A percentile compares a stretch with the other conserved stretches of the same genome.
These are phyloP conservation scores for Geotrichum restrictum DNA, from an alignment of 1,139 yeast species.

Conservation along the genomic window DNA sequence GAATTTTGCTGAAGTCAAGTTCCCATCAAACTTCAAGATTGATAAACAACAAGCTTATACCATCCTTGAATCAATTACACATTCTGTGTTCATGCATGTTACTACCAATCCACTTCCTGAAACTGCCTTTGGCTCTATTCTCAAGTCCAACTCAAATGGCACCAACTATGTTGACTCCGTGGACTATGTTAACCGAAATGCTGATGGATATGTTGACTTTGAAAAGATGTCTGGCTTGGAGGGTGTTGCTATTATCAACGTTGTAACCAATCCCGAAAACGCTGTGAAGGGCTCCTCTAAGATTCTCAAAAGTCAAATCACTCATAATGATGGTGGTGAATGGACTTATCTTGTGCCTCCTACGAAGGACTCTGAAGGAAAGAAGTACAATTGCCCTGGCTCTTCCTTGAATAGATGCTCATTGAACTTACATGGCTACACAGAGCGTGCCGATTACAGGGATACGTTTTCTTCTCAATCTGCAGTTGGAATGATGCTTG, in stretches of 20 bases:
- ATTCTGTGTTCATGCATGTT: slow-evolving; percentile 77
- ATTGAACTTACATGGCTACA: slow-evolving; percentile 82
- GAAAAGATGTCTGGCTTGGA: slow-evolving; percentile 84
- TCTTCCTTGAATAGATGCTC: slow-evolving; percentile 57
- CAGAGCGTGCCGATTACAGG: slow-evolving; percentile 77
- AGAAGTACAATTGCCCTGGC: slow-evolving; percentile 49
- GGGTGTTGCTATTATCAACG: slow-evolving; percentile 74
- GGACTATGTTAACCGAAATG: slow-evolving; percentile 71
- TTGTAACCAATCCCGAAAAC: slow-evolving; percentile 53
- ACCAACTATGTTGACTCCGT: slow-evolving; percentile 77
- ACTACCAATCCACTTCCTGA: slow-evolving; percentile 55
- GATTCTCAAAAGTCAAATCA: slow-evolving; percentile 62
- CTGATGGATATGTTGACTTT: slow-evolving; percentile 76
- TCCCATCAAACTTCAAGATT: slow-evolving; percentile 66
- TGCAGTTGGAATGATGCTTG: slow-evolving; percentile 82
- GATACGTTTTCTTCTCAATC: slow-evolving; percentile 86
- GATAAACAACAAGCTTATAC: slow-evolving; percentile 77
- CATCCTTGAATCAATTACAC: slow-evolving; percentile 68
- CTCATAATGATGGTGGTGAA: slow-evolving; percentile 89
- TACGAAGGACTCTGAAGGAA: slow-evolving; percentile 55
- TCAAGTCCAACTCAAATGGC: slow-evolving; percentile 93
- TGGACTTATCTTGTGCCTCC: slow-evolving; percentile 79
- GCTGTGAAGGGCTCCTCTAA: slow-evolving; percentile 46
- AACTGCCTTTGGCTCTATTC: slow-evolving; percentile 70
- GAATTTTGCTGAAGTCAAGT: slow-evolving; percentile 70